phyloP scores from a whole-genome alignment of 2,329 filamentous ascomycete species.

The Teratosphaeria nubilosa region DNA sequence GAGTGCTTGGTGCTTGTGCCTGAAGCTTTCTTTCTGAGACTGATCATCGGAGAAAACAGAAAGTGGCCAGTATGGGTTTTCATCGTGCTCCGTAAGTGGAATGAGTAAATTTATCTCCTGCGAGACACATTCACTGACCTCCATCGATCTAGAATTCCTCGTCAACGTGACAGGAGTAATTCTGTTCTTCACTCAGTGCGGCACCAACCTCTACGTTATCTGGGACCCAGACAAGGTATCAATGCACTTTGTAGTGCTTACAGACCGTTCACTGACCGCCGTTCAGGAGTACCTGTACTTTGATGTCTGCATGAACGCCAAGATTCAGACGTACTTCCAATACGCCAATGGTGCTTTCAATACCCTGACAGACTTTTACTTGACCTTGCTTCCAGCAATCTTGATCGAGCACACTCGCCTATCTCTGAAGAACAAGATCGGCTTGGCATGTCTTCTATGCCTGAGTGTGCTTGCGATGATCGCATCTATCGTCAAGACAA shows the following conservation, averaged over 20 bases:
- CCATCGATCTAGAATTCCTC: conserved; percentile 5
- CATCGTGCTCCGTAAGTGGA: conserved; percentile 10
- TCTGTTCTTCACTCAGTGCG: conserved; percentile 19
- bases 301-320: conserved; percentile 5
- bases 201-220: conserved; percentile 13
- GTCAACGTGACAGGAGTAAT: conserved; percentile 17
- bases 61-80: conserved; percentile 19
- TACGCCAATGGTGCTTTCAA: conserved; percentile 20
- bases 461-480: conserved; percentile 21
- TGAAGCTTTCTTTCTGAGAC: background rate
- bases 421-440: conserved; percentile 16
- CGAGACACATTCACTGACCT: background rate
- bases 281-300: conserved; percentile 2
- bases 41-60: background rate
- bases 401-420: conserved; percentile 20
- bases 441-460: conserved; percentile 16
- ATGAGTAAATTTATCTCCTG: background rate
- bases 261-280: background rate
- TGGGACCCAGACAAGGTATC: conserved; percentile 1
- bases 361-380: conserved; percentile 19
- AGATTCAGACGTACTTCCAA: conserved; percentile 8
- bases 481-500: conserved; percentile 22
- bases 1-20: background rate
- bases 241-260: background rate
- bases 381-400: conserved; percentile 20